Evolutionary conservation across 208 protist genomes (phyloP).

Genomic region (Wallacemonas sp.): DNA sequence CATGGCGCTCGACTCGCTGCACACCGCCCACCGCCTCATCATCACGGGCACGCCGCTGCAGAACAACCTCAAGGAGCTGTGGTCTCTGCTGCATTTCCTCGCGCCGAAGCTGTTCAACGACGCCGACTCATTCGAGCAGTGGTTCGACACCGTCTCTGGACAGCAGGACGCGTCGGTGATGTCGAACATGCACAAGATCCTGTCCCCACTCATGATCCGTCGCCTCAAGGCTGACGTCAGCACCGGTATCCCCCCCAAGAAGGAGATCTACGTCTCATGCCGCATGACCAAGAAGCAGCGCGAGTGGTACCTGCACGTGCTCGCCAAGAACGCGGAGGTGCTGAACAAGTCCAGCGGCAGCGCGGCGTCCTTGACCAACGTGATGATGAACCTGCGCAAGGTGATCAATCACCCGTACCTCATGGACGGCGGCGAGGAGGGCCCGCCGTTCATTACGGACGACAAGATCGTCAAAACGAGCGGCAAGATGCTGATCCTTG

Average conservation of each 20-base stretch:
- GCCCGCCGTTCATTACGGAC: conserved; percentile 88
- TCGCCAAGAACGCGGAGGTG: conserved; percentile 94
- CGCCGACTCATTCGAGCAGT: conserved; percentile 86
- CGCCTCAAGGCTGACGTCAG: conserved; percentile 97
- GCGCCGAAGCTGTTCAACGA: conserved; percentile 91
- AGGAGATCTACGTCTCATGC: conserved; percentile 96
- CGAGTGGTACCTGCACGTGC: conserved; percentile 94
- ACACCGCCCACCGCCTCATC: conserved; percentile 92
- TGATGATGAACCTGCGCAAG: conserved; percentile 93
- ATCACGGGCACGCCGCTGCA: conserved; percentile 98
- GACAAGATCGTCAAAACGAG: conserved; percentile 89
- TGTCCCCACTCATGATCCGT: conserved; percentile 96
- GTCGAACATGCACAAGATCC: conserved; percentile 88
- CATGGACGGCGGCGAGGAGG: conserved; percentile 94
- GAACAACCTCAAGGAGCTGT: conserved; percentile 97
- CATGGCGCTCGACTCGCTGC: conserved; percentile 65
- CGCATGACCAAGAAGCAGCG: conserved; percentile 93
- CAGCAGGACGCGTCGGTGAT: conserved; percentile 82
- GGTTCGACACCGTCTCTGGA: conserved; percentile 92
- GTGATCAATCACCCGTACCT: conserved; percentile 97
- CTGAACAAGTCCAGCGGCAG: conserved; percentile 89
- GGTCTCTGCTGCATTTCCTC: conserved; percentile 96
- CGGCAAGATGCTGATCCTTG: conserved; percentile 95
- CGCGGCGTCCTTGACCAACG: conserved; percentile 65
- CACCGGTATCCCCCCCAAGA: conserved; percentile 97